Evolutionary conservation across 768 basidiomycete genomes (phyloP).

Genomic region (Mycena rebaudengoi): DNA sequence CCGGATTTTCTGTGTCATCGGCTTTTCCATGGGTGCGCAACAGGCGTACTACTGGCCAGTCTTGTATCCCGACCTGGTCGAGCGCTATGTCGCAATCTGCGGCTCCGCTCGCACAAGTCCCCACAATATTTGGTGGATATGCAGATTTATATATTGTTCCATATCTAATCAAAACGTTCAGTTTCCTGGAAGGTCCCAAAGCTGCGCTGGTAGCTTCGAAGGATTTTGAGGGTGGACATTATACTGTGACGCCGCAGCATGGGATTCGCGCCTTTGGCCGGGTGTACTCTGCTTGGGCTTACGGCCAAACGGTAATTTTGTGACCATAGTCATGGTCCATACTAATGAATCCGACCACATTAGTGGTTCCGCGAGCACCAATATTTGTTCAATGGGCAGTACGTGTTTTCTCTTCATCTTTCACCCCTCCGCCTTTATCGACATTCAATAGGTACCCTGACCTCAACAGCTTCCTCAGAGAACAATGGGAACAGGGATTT

Average conservation of each 20-base stretch:
- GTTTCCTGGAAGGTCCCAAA: slow-evolving; percentile 69
- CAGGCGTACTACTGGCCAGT: slow-evolving; percentile 60
- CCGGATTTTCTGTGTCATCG: slow-evolving; percentile 46
- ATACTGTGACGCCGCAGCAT: slow-evolving; percentile 38
- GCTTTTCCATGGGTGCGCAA: slow-evolving; percentile 71
- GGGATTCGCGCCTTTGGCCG: not conserved
- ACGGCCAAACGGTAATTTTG: not conserved
- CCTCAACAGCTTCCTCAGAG: not conserved
- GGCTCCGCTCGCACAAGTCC: not conserved
- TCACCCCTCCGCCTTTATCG: not conserved
- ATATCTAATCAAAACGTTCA: slow-evolving; percentile 29
- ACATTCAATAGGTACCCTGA: not conserved
- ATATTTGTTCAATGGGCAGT: too few relatives aligned
- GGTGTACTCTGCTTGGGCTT: not conserved
- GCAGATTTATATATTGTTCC: not conserved
- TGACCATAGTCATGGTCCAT: not conserved
- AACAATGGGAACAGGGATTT: slow-evolving; percentile 45
- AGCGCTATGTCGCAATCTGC: slow-evolving; percentile 41
- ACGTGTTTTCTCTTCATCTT: too few relatives aligned
- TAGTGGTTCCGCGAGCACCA: too few relatives aligned
- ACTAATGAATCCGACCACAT: too few relatives aligned
- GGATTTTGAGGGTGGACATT: slow-evolving; percentile 64
- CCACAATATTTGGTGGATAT: not conserved
- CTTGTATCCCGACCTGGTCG: slow-evolving; percentile 62
- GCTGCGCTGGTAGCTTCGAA: slow-evolving; percentile 61